A percentile compares a stretch with the other conserved stretches of the same genome.
Evolutionary conservation across 2,329 filamentous ascomycete genomes (phyloP).

Genomic region (Calonectria hawksworthii): DNA sequence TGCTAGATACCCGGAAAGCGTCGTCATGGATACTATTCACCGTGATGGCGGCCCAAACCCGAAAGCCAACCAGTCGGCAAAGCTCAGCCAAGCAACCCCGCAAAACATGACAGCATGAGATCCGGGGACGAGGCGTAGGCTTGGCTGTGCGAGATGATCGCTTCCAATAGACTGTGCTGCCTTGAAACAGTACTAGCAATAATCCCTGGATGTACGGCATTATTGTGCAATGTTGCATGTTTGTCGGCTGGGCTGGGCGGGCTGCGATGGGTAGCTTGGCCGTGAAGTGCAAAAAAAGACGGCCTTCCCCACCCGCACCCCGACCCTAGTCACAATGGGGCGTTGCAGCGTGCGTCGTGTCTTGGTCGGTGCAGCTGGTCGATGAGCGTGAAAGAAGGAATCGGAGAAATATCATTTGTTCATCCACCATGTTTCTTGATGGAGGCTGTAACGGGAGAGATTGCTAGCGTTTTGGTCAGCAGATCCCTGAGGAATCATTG

Average conservation of each 20-base stretch:
- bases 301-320: conserved; percentile 15
- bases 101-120: conserved; percentile 18
- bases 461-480: conserved; percentile 19
- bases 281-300: background rate
- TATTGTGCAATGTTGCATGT: conserved; percentile 7
- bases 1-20: background rate
- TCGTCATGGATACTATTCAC: conserved; percentile 4
- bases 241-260: conserved; percentile 3
- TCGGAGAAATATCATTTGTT: conserved; percentile 20
- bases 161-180: conserved; percentile 19
- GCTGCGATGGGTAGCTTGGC: background rate
- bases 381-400: conserved; percentile 10
- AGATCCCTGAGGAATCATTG: conserved; percentile 12
- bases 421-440: background rate
- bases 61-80: conserved; percentile 13
- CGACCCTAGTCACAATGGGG: conserved; percentile 17
- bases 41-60: background rate
- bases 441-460: background rate
- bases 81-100: conserved; percentile 20
- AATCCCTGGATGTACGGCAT: conserved; percentile 20
- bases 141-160: conserved; percentile 13
- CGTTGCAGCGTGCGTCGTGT: conserved; percentile 23
- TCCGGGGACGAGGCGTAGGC: conserved; percentile 21
- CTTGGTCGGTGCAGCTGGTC: conserved; percentile 26
- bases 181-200: conserved; percentile 9